Base-by-base conservation (phyloP, 2,329 filamentous ascomycete genomes). In the Calonectria ilicicola region DNA sequence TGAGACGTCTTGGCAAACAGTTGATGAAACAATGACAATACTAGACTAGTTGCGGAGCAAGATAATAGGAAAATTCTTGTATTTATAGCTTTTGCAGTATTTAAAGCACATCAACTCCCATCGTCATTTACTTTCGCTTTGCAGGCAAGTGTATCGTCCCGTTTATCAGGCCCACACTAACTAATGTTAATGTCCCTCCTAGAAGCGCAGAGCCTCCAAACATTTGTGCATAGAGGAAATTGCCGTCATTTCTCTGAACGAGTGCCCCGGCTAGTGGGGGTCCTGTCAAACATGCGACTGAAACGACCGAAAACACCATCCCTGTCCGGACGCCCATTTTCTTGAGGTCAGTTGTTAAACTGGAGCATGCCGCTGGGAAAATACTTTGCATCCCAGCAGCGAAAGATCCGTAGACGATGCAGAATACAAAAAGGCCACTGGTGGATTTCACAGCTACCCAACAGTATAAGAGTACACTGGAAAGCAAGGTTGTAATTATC, bases 261-360 rank as follows among this genome's bases (percentile, higher is more conserved):
- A 49, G 32, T 6, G 46, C 47, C 10, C 63, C 63, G 7, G 35
- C 35, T n/a, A 65, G 23, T n/a, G 64, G 64, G 3, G 63, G 46
- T 17, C 63, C 47, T 6, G 63, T 65, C 35, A 66, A 40, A 8
- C 35, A 42, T 9, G 64, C 46, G 14, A 66, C 21, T n/a, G 47
- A 56, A 35, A 56, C 47, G 7, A 66, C 49, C 5, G 65, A 47
- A 62, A 46, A 67, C 12, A 67, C 51, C 53, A 67, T 67, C 1
- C 65, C 65, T 2, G 38, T 62, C 15, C 65, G 35, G 2, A 49
- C 38, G 19, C 65, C 65, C 38, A 42, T 47, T 2, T 60, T 67
- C 17, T 27, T 26, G 5, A 62, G 40, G 26, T 67, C 65, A 3
- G 51, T 62, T 8, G 65, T 47, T 5, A 67, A 29, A 6, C 29